Percentiles rank a stretch among this genome's conserved stretches.
These are phyloP conservation scores for Amanita phalloides DNA, from an alignment of 768 basidiomycete genomes.

Conservation along the genomic window DNA sequence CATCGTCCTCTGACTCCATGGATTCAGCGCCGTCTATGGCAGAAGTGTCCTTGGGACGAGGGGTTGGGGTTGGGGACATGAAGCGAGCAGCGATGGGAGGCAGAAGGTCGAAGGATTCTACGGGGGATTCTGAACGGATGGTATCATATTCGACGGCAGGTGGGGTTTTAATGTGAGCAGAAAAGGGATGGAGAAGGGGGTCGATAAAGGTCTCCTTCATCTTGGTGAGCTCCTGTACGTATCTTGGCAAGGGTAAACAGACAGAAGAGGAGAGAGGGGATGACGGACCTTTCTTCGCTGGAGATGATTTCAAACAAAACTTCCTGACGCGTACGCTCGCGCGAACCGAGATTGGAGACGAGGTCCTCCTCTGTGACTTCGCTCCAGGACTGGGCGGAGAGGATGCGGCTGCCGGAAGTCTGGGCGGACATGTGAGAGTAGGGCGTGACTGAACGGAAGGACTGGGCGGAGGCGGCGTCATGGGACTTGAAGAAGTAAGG, in stretches of 20 bases:
- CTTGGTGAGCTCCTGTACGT: conserved; percentile 81
- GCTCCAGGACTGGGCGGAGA: conserved; percentile 81
- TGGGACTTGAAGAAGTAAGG: conserved; percentile 46
- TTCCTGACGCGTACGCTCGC: conserved; percentile 92
- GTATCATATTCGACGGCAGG: conserved; percentile 61
- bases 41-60: conserved; percentile 44
- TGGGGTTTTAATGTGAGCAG: conserved; percentile 32
- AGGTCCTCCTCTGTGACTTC: conserved; percentile 92
- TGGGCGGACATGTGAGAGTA: conserved; percentile 69
- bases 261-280: conserved; percentile 2
- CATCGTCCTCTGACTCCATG: conserved; percentile 56
- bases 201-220: conserved; percentile 93
- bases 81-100: conserved; percentile 89
- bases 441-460: conserved; percentile 71
- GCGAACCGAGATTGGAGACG: conserved; percentile 84
- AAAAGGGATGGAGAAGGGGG: conserved; percentile 79
- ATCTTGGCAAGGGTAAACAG: conserved; percentile 38
- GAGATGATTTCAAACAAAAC: conserved; percentile 95
- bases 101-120: conserved; percentile 63
- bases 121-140: conserved; percentile 56
- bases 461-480: conserved; percentile 46
- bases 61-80: conserved; percentile 61
- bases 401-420: conserved; percentile 56
- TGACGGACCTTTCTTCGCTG: conserved; percentile 80
- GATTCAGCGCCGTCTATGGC: conserved; percentile 63